Conservation (phyloP, 2,329 filamentous ascomycete species). For the Botrytis fabae region DNA sequence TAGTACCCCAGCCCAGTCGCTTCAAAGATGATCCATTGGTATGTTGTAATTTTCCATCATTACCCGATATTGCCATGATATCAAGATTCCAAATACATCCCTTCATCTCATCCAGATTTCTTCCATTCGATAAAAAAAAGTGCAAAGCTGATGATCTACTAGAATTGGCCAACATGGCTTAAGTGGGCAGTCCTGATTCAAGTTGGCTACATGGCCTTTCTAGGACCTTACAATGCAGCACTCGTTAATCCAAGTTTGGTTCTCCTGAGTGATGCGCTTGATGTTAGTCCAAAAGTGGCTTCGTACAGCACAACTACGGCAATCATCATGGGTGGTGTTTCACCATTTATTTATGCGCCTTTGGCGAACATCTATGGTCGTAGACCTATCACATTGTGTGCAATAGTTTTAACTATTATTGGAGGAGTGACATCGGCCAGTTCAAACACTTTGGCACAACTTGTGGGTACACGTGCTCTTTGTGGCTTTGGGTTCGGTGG, state of each 20-base stretch:
- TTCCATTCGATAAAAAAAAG: neutral
- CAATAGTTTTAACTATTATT: slow-evolving; percentile 36
- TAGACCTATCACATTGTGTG: slow-evolving; percentile 37
- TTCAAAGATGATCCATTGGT: slow-evolving; percentile 40
- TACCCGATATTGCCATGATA: slow-evolving; percentile 4
- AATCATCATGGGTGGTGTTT: slow-evolving; percentile 37
- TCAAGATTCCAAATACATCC: slow-evolving; percentile 2
- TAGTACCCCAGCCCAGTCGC: slow-evolving; percentile 38
- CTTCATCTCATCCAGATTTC: slow-evolving; percentile 3
- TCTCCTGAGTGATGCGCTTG: slow-evolving; percentile 33
- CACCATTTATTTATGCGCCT: slow-evolving; percentile 38
- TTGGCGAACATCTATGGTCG: slow-evolving; percentile 38
- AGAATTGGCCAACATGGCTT: slow-evolving; percentile 40
- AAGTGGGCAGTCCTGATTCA: slow-evolving; percentile 40
- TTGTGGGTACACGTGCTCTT: slow-evolving; percentile 36
- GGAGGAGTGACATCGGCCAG: slow-evolving; percentile 35
- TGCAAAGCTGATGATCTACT: slow-evolving; percentile 7
- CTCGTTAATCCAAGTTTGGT: slow-evolving; percentile 39
- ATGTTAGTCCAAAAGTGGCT: slow-evolving; percentile 32
- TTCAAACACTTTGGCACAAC: slow-evolving; percentile 30
- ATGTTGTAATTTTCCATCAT: slow-evolving; percentile 18
- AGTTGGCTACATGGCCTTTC: slow-evolving; percentile 39
- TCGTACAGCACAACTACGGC: slow-evolving; percentile 38
- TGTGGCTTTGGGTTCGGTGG: slow-evolving; percentile 38
- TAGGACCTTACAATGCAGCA: slow-evolving; percentile 38